Evolutionary conservation across 2,329 filamentous ascomycete species (phyloP).

Genomic region (Aspergillus tanneri): DNA sequence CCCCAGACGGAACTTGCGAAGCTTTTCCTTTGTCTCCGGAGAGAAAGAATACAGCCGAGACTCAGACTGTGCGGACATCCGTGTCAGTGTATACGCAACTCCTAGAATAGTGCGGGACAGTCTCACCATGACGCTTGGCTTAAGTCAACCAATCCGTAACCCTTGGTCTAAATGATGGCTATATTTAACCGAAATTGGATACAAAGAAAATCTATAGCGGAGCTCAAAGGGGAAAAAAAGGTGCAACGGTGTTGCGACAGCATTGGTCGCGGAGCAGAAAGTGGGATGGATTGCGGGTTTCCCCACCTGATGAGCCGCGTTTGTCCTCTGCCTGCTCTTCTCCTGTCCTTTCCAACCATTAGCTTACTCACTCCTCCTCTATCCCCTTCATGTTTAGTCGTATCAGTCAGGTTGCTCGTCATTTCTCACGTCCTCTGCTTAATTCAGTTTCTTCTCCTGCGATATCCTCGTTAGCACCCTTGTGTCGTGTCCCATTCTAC

Average conservation of each 20-base stretch:
- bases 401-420: slow-evolving; percentile 69
- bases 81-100: slow-evolving; percentile 6
- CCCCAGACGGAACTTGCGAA: slow-evolving; percentile 90
- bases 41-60: slow-evolving; percentile 91
- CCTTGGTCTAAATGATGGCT: too few relatives aligned
- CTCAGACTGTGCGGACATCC: slow-evolving; percentile 61
- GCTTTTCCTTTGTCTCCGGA: slow-evolving; percentile 79
- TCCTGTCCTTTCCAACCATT: slow-evolving; percentile 9
- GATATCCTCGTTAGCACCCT: slow-evolving; percentile 21
- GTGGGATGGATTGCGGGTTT: too few relatives aligned
- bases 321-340: not conserved
- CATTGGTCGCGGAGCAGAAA: too few relatives aligned
- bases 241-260: too few relatives aligned
- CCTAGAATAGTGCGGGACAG: slow-evolving; percentile 18
- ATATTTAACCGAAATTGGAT: too few relatives aligned
- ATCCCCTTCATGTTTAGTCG: slow-evolving; percentile 67
- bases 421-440: slow-evolving; percentile 64
- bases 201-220: too few relatives aligned
- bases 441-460: slow-evolving; percentile 50
- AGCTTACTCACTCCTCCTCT: slow-evolving; percentile 2
- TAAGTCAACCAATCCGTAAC: too few relatives aligned
- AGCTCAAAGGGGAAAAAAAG: too few relatives aligned
- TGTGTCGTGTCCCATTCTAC: slow-evolving; percentile 16
- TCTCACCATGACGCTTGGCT: slow-evolving; percentile 23
- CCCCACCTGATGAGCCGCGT: not conserved